These are phyloP conservation scores for Macaranga tanarius DNA, from an alignment of 441 rosid species.

Conservation along the genomic window DNA sequence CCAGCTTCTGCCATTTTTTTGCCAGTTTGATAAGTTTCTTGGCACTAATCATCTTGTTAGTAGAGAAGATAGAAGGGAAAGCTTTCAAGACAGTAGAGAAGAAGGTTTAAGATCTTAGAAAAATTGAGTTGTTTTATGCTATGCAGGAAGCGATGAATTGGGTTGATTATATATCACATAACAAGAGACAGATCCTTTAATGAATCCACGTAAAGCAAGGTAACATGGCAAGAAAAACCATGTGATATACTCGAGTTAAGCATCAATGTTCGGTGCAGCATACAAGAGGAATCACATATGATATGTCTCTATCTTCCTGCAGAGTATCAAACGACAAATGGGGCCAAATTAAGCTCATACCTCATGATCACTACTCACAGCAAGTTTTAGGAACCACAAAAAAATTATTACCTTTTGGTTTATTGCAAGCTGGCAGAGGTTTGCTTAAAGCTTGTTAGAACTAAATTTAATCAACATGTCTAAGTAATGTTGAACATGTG, in stretches of 20 bases:
- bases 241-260: not conserved
- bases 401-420: not conserved
- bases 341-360: not conserved
- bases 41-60: not conserved
- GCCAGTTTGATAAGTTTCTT: not conserved
- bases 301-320: too few species aligned
- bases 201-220: not conserved
- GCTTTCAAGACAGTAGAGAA: too few species aligned
- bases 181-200: too few species aligned
- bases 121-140: not conserved
- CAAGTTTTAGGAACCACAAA: not conserved
- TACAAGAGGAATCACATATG: not conserved
- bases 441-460: not conserved
- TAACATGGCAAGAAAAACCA: not conserved
- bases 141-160: not conserved
- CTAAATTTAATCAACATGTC: too few species aligned
- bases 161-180: not conserved
- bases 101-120: not conserved
- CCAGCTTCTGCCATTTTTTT: constrained; percentile 10
- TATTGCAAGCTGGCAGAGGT: not conserved
- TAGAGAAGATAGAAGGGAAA: too few species aligned
- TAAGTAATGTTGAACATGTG: too few species aligned
- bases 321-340: not conserved
- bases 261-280: not conserved
- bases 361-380: not conserved